Evolutionary conservation across 2,329 filamentous ascomycete genomes (phyloP), one percentile per base, ranked within the genome.

Genomic region (Sclerotinia subarctica): DNA sequence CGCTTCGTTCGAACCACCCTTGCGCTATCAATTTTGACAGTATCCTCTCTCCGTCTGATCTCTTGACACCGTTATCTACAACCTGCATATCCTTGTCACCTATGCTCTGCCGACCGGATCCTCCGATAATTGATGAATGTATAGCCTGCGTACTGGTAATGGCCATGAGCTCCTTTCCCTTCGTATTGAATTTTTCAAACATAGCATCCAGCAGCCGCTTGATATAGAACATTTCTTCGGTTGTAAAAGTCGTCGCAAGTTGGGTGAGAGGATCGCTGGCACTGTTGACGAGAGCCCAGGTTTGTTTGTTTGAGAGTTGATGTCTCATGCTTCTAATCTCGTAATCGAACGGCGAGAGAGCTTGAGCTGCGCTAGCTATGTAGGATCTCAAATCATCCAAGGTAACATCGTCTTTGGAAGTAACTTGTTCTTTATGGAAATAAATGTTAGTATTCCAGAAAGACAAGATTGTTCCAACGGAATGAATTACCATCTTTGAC

Each of bases 221-320:
- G 66, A 98, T 86, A 77, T 93, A 99, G 0, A 91, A 88, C 44
- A 98, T 91, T 80, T 98, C 94, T 73, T 97, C 93, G 0, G 92
- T 82, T 10, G 84, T 86, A 76, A 91, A 91, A 0, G 86, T 88
- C 0, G 95, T 98, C 2, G 94, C 93, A 51, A 97, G 84, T 75
- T 97, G 94, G 0, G 93, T 96, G 69, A 94, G 82, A 0, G 90
- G 82, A 78, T 99, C 95, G 70, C 90, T 93, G 13, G 91, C 90
- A 0, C 90, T 92, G 80, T 99, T 99, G 58, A 98, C 90, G 46
- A 99, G 83, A 2, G 91, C 92, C 78, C 89, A 97, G 29, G 93
- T 82, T n/a, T 88, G 86, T 74, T 87, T 81, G 72, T 86, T 87
- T 13, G 83, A 84, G 38, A 79, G 76, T 78, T 97, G 94, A 74